phyloP scores from a whole-genome alignment of 2,329 filamentous ascomycete genomes.

The Dothiorella sarmentorum region DNA sequence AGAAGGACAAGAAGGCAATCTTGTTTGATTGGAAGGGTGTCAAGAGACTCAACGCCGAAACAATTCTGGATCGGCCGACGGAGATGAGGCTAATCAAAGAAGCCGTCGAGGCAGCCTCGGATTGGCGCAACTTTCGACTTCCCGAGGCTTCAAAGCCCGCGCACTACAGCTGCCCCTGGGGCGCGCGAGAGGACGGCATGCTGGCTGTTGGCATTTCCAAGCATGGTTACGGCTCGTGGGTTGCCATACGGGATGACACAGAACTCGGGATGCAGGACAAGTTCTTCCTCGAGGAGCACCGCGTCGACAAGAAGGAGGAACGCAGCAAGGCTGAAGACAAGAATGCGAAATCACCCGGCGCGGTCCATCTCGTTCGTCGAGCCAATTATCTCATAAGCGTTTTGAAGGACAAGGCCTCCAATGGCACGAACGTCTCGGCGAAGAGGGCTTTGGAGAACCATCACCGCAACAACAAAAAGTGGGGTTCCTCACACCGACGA shows the following conservation, averaged over 20 bases:
- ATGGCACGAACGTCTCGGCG: slow-evolving; percentile 64
- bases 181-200: slow-evolving; percentile 93
- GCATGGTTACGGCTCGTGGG: slow-evolving; percentile 95
- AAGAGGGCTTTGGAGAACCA: slow-evolving; percentile 86
- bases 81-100: slow-evolving; percentile 83
- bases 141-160: slow-evolving; percentile 89
- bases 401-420: slow-evolving; percentile 73
- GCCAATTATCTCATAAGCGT: slow-evolving; percentile 96
- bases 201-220: slow-evolving; percentile 87
- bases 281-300: slow-evolving; percentile 94
- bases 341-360: slow-evolving; percentile 85
- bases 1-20: slow-evolving; percentile 97
- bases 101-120: slow-evolving; percentile 60
- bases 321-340: slow-evolving; percentile 70
- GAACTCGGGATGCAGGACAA: slow-evolving; percentile 85
- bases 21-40: slow-evolving; percentile 91
- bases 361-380: slow-evolving; percentile 90
- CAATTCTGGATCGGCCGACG: slow-evolving; percentile 82
- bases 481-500: slow-evolving; percentile 52
- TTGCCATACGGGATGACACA: slow-evolving; percentile 84
- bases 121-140: slow-evolving; percentile 78
- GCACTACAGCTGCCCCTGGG: slow-evolving; percentile 89
- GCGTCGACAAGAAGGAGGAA: slow-evolving; percentile 97
- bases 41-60: slow-evolving; percentile 94
- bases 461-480: slow-evolving; percentile 89